Base-by-base conservation (phyloP, 1,139 yeast species). In the Nadsonia commutata region DNA sequence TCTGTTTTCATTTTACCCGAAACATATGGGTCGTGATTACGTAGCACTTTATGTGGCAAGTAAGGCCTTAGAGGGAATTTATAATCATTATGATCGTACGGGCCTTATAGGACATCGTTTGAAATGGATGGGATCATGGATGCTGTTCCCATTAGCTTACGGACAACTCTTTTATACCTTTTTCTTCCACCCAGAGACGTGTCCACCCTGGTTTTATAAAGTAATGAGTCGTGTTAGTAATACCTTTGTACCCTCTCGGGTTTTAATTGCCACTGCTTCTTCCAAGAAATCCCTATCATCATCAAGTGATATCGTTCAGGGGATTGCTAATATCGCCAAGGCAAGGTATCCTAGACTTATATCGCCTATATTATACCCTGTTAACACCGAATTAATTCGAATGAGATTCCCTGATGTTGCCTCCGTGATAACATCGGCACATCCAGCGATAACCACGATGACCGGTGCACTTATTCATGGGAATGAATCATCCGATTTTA, bases 381-480 rank as follows among this genome's bases (percentile, higher is more conserved):
- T 51, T 39, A 49, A 50, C 7, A 49, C 49, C 18, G 47, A 51
- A 2, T 11, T 13, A 9, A 7, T 27, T 16, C 5, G n/a, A 11
- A 45, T 46, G 38, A 40, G 46, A 2, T 47, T 57, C 33, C 59
- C 60, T n/a, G 41, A 50, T 9, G 54, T 62, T 16, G 55, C 51
- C 42, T 62, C 64, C 3, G 58, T 63, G 13, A 51, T 63, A 4
- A 46, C 57, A 8, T 47, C 55, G 23, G 67, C 68, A 3, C 65
- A 64, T 47, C 68, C 68, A 1, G 63, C 63, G 1, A 59, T 59
- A 43, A 47, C 52, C 21, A 53, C 64, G 3, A 47, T 61, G 44
- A 56, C 65, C 2, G 63, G 65, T 9, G 68, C 68, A 1, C 49
- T 64, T 31, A 49, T 61, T 38, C 68, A 64, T 49, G 67, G 68